Evolutionary conservation across 257 asterid genomes (phyloP).

Genomic region (Penstemon davidsonii): DNA sequence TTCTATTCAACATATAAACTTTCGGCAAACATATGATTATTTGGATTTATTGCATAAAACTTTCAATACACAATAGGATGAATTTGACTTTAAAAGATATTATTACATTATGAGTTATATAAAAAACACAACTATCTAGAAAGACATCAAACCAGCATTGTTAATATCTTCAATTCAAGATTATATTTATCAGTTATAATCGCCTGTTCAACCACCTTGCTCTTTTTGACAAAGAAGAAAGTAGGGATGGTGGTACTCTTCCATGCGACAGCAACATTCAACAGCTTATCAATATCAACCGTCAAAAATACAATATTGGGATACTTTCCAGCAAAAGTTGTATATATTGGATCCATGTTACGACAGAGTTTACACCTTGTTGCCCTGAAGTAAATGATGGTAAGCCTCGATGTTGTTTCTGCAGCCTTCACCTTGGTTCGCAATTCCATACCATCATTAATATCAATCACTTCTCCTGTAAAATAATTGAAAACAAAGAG

Average conservation of each 20-base stretch:
- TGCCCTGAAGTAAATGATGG: conserved; percentile 75
- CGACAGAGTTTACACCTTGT: conserved; percentile 91
- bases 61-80: no score
- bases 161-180: conserved; percentile 63
- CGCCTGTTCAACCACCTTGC: conserved; percentile 57
- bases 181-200: conserved; percentile 53
- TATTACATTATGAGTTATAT: no score
- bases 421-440: conserved; percentile 53
- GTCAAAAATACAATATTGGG: conserved; percentile 60
- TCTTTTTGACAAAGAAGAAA: conserved; percentile 64
- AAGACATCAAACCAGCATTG: conserved; percentile 32
- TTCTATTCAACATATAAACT: no score
- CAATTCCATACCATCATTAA: conserved; percentile 52
- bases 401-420: conserved; percentile 45
- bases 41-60: no score
- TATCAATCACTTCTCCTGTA: conserved; percentile 58
- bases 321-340: conserved; percentile 50
- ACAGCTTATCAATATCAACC: conserved; percentile 65
- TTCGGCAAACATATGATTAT: no score
- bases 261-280: conserved; percentile 55
- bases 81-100: no score
- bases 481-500: background rate
- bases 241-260: conserved; percentile 59
- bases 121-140: no score
- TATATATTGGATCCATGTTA: conserved; percentile 50